These are phyloP conservation scores for Nymphaea colorata DNA, from an alignment of 164 flowering plant genomes.

Conservation along the genomic window DNA sequence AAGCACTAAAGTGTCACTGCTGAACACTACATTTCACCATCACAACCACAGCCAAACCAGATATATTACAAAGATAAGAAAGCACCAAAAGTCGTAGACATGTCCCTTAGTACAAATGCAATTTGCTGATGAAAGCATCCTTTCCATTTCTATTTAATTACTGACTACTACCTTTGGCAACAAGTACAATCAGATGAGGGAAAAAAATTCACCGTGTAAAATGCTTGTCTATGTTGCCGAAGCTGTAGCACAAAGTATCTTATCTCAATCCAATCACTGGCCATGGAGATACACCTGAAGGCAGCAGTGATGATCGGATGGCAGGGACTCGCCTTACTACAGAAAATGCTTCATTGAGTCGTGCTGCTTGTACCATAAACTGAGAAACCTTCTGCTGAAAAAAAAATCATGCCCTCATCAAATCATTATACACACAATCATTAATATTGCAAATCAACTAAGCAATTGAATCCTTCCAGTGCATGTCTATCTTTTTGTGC, in stretches of 20 bases:
- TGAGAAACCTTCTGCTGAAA: conserved; percentile 75
- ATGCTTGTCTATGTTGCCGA: too few species aligned
- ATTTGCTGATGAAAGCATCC: neutral
- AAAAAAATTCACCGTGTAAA: too few species aligned
- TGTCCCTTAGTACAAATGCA: neutral
- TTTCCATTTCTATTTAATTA: too few species aligned
- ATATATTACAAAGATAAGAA: neutral
- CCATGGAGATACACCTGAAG: conserved; percentile 15
- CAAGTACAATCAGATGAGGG: too few species aligned
- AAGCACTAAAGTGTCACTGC: too few species aligned
- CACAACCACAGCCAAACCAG: neutral
- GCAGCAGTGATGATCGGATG: conserved; percentile 48
- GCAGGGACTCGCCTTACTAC: conserved; percentile 77
- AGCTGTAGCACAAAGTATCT: too few species aligned
- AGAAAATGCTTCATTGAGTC: conserved; percentile 89
- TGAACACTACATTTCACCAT: neutral
- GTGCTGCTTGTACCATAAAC: conserved; percentile 68
- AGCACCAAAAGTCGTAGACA: neutral
- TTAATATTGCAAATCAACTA: too few species aligned
- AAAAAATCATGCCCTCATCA: neutral
- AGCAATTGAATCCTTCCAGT: too few species aligned
- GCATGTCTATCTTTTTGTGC: too few species aligned
- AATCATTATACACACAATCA: neutral
- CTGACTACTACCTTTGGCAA: too few species aligned
- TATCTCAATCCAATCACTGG: too few species aligned